These are phyloP conservation scores for Tylopilus sp. DNA, from an alignment of 768 basidiomycete species.

Conservation along the genomic window DNA sequence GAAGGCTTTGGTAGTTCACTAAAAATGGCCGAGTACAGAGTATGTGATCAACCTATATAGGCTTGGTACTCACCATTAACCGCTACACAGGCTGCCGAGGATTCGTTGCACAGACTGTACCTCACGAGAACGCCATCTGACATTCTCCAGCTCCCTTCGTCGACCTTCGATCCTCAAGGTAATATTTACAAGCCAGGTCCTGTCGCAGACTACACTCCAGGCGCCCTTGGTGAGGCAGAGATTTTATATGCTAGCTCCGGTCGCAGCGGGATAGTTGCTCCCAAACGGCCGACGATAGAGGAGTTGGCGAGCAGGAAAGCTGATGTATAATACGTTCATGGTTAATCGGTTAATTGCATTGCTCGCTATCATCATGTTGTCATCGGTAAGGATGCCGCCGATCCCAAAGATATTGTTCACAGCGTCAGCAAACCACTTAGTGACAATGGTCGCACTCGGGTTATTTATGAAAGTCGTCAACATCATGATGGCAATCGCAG, in stretches of 20 bases:
- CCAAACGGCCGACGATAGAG: conserved; percentile 28
- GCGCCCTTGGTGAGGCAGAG: conserved; percentile 58
- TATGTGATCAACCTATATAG: conserved; percentile 33
- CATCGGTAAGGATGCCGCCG: not conserved
- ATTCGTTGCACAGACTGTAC: conserved; percentile 78
- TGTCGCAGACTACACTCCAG: conserved; percentile 49
- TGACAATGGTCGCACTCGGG: no score
- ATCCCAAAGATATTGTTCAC: no score
- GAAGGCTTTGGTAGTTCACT: conserved; percentile 93
- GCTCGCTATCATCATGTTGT: conserved; percentile 15
- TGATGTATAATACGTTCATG: conserved; percentile 26
- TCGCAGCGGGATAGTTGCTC: conserved; percentile 41
- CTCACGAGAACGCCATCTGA: conserved; percentile 74
- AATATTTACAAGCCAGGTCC: conserved; percentile 49
- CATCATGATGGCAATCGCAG: no score
- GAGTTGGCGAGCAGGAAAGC: conserved; percentile 18
- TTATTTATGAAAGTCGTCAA: no score
- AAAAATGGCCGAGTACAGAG: conserved; percentile 93
- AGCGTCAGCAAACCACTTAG: no score
- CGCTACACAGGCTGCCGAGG: conserved; percentile 69
- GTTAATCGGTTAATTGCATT: conserved; percentile 32
- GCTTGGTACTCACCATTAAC: not conserved
- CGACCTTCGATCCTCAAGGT: conserved; percentile 63
- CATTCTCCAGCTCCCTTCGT: conserved; percentile 64
- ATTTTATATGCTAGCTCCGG: conserved; percentile 68